Evolutionary conservation across 768 basidiomycete species (phyloP).

Genomic region (Termitomyces sp.): DNA sequence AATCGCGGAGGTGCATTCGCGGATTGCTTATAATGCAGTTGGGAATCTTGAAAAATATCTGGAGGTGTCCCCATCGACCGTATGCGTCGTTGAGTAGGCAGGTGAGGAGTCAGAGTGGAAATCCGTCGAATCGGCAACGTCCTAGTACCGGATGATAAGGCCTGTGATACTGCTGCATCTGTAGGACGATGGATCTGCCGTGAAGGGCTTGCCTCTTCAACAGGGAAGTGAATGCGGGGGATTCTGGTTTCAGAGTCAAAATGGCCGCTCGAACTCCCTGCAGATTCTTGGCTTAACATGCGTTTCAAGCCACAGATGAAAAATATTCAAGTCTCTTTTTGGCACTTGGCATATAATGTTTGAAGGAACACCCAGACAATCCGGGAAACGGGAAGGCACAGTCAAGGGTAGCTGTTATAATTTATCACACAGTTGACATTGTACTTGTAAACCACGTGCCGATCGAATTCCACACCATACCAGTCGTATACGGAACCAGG

Average conservation of each 20-base stretch:
- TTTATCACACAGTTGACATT: neutral
- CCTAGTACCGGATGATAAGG: neutral
- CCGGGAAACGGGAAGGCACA: neutral
- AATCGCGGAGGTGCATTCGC: slow-evolving; percentile 11
- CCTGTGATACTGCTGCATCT: slow-evolving; percentile 3
- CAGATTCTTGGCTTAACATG: slow-evolving; percentile 12
- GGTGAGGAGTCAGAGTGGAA: slow-evolving; percentile 9
- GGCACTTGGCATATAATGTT: neutral
- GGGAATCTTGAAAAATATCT: slow-evolving; percentile 6
- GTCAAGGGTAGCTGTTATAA: neutral
- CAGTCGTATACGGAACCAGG: too few species aligned
- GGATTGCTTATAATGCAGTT: slow-evolving; percentile 1
- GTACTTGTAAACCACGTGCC: neutral
- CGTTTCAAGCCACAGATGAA: neutral
- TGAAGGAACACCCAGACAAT: neutral
- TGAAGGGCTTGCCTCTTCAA: slow-evolving; percentile 9
- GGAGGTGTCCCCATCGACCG: slow-evolving; percentile 11
- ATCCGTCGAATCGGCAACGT: slow-evolving; percentile 10
- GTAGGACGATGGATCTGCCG: slow-evolving; percentile 2
- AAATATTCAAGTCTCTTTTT: neutral
- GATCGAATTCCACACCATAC: neutral
- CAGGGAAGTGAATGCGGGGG: slow-evolving; percentile 18
- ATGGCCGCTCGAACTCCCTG: slow-evolving; percentile 7
- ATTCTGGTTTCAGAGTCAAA: slow-evolving; percentile 12
- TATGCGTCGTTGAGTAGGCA: slow-evolving; percentile 12